Base-by-base conservation (phyloP, 2,329 filamentous ascomycete genomes). In the Boeremia lycopersici region DNA sequence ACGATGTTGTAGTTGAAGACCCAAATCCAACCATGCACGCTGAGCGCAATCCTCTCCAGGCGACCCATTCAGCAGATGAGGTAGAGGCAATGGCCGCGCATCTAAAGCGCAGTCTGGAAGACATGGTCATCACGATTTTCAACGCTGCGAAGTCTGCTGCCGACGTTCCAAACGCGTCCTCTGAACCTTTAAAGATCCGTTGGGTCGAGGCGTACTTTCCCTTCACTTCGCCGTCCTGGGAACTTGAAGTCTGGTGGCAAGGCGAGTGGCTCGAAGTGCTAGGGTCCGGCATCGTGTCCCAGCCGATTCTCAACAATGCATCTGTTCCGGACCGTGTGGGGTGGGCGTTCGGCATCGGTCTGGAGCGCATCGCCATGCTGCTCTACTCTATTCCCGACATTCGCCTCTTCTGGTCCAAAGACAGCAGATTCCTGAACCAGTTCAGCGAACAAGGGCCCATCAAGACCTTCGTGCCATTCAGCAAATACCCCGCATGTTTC, bases 131-230 rank as follows among this genome's bases (percentile, higher is more conserved):
- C 33, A 89, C 93, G 68, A 88, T 98, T 59, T 97, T 99, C 75
- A 85, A 86, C 9, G 84, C 89, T 30, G 93, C 92, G 6, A 87
- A 86, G 70, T 81, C 82, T 44, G 90, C 75, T 5, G 79, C 84
- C 44, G 78, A 80, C 5, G 67, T 38, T 25, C 25, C 56, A 9
- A 40, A 29, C 26, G 23, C 44, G 7, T 28, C 50, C 78, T 46
- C 63, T 44, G 89, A 96, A 68, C 91, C 92, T 4, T 80, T 98
- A 34, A 88, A 86, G 64, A 87, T 97, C 68, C 86, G 95, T 62
- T 99, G 95, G 95, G 88, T 98, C 7, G 93, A 97, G 75, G 92
- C 95, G 1, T 98, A 95, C 77, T 99, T 99, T 77, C 95, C 95
- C 34, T 98, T 98, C 74, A 99, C 95, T 0, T 93, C 88, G 53